These are phyloP conservation scores for Albugo candida DNA, from an alignment of 352 stramenopile species.

Conservation along the genomic window DNA sequence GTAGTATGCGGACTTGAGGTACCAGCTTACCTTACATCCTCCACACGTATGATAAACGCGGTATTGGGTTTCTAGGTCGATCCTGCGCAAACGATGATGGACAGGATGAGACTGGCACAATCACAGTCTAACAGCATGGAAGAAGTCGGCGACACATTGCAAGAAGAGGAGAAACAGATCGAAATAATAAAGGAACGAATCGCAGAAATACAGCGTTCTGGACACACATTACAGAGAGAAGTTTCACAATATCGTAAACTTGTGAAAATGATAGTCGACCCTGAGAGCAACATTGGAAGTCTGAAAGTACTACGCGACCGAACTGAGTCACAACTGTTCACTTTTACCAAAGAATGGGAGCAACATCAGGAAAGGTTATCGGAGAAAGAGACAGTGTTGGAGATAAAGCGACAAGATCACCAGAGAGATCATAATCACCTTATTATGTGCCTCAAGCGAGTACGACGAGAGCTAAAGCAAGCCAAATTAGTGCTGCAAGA, in stretches of 20 bases:
- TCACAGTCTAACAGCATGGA: constrained; percentile 16
- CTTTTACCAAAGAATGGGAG: constrained; percentile 21
- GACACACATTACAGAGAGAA: not conserved
- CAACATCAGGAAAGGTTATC: constrained; percentile 20
- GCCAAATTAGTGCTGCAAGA: constrained; percentile 37
- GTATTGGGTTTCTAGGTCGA: not conserved
- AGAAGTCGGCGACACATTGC: constrained; percentile 21
- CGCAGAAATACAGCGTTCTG: constrained; percentile 13
- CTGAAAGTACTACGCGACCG: constrained; percentile 5
- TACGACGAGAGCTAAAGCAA: constrained; percentile 40
- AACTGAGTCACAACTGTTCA: too few species aligned
- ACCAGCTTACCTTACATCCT: too few species aligned
- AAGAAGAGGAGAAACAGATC: constrained; percentile 14
- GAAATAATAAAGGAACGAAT: constrained; percentile 14
- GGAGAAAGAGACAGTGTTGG: constrained; percentile 21
- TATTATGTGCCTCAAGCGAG: constrained; percentile 43
- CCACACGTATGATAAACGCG: too few species aligned
- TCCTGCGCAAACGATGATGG: constrained; percentile 3
- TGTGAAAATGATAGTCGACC: constrained; percentile 39
- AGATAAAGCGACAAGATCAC: constrained; percentile 21
- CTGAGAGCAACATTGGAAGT: constrained; percentile 40
- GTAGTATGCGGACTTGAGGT: too few species aligned
- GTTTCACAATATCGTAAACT: constrained; percentile 20
- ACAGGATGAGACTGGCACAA: constrained; percentile 15
- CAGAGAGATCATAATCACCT: constrained; percentile 36